These are phyloP conservation scores for Hypoxylon sp. DNA, from an alignment of 2,329 filamentous ascomycete species.

Conservation along the genomic window DNA sequence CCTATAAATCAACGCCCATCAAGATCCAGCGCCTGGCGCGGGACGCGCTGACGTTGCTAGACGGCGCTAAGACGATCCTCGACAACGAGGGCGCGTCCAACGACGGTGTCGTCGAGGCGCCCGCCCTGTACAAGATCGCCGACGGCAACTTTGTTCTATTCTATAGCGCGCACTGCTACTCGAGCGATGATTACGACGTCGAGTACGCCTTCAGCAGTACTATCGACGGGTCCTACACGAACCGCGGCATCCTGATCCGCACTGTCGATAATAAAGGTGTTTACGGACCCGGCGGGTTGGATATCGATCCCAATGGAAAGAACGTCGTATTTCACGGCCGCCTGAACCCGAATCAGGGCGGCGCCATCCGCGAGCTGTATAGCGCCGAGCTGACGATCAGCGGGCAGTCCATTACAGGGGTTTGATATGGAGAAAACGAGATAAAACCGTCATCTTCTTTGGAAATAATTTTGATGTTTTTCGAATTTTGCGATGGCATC, in stretches of 20 bases:
- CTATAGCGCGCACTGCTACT: conserved; percentile 51
- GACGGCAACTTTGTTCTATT: conserved; percentile 47
- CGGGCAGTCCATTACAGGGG: conserved; percentile 33
- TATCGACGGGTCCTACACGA: conserved; percentile 47
- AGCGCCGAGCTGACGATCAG: conserved; percentile 45
- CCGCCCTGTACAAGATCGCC: conserved; percentile 47
- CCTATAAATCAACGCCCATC: conserved; percentile 48
- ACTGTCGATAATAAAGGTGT: conserved; percentile 47
- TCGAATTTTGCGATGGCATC: conserved; percentile 1
- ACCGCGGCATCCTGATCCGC: conserved; percentile 48
- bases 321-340: conserved; percentile 49
- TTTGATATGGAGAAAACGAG: background rate
- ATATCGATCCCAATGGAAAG: conserved; percentile 49
- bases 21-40: conserved; percentile 48
- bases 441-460: background rate
- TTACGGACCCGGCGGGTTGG: conserved; percentile 49
- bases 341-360: conserved; percentile 34
- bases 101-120: conserved; percentile 50
- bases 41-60: conserved; percentile 46
- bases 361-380: conserved; percentile 43
- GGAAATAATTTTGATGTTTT: background rate
- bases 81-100: conserved; percentile 48
- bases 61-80: conserved; percentile 44
- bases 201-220: conserved; percentile 50
- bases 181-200: conserved; percentile 51